phyloP scores from a whole-genome alignment of 495 filamentous ascomycete species.

The Penicillium lividum region DNA sequence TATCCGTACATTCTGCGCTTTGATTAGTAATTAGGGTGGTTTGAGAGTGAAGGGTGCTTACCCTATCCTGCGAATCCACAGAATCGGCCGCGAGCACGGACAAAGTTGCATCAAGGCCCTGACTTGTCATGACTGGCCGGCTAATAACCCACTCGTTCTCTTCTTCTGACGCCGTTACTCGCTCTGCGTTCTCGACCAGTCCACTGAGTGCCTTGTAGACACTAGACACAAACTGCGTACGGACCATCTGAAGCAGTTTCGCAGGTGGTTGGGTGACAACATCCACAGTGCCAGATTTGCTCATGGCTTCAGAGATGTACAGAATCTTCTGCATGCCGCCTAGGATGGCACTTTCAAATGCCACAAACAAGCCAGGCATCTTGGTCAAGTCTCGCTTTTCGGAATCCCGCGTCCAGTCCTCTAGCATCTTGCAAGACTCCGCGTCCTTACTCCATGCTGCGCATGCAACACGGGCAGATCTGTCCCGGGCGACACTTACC shows the following conservation, averaged over 20 bases:
- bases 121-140: conserved; percentile 28
- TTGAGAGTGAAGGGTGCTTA: conserved; percentile 43
- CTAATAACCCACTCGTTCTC: conserved; percentile 55
- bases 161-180: conserved; percentile 57
- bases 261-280: conserved; percentile 79
- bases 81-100: conserved; percentile 50
- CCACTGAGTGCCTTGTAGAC: conserved; percentile 90
- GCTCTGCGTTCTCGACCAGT: conserved; percentile 94
- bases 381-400: conserved; percentile 82
- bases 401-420: conserved; percentile 82
- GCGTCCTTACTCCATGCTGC: conserved; percentile 87
- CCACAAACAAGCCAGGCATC: conserved; percentile 80
- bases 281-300: conserved; percentile 63
- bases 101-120: conserved; percentile 32
- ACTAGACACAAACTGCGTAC: conserved; percentile 83
- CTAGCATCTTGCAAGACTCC: conserved; percentile 82
- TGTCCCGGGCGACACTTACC: conserved; percentile 77
- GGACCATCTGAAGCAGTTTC: conserved; percentile 83
- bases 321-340: conserved; percentile 88
- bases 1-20: conserved; percentile 76
- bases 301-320: conserved; percentile 82
- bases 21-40: conserved; percentile 2
- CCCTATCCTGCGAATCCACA: conserved; percentile 67
- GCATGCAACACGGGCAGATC: conserved; percentile 76
- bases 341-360: conserved; percentile 77